Conservation (phyloP, 2,329 filamentous ascomycete genomes). For the Tolypocladium album region DNA sequence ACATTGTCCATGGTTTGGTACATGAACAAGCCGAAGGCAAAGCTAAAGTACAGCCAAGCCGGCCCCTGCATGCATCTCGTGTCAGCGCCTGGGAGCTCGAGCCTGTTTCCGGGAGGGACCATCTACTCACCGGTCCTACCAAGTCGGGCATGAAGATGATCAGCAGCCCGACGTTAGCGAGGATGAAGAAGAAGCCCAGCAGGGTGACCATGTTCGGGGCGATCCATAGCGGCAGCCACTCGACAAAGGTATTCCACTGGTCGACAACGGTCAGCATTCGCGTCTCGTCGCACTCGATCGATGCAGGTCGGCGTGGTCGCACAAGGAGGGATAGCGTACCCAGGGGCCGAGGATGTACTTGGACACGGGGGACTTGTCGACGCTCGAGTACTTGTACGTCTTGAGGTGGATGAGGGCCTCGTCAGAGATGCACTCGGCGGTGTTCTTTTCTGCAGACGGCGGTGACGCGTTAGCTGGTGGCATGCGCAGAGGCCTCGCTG, state of each 20-base stretch:
- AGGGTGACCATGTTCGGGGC: constrained; percentile 97
- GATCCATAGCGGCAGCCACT: constrained; percentile 87
- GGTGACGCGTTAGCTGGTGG: not conserved
- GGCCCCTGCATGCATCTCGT: constrained; percentile 47
- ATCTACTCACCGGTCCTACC: constrained; percentile 63
- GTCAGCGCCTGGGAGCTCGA: not conserved
- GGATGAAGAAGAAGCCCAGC: constrained; percentile 87
- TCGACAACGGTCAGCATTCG: not conserved
- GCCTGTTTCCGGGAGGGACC: not conserved
- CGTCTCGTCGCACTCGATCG: not conserved
- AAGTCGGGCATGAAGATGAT: constrained; percentile 81
- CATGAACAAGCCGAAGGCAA: constrained; percentile 93
- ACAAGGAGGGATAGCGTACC: constrained; percentile 44
- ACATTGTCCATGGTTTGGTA: constrained; percentile 99
- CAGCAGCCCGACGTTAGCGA: constrained; percentile 67
- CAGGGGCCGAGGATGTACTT: constrained; percentile 91
- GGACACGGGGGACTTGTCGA: constrained; percentile 91
- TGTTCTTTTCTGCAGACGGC: constrained; percentile 31
- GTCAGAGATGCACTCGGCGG: constrained; percentile 70
- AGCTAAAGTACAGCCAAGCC: constrained; percentile 90
- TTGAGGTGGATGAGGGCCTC: constrained; percentile 86
- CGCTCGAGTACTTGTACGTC: constrained; percentile 93
- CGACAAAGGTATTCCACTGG: constrained; percentile 94
- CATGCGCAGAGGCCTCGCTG: not conserved
- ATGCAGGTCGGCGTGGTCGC: not conserved